A percentile compares a stretch with the other conserved stretches of the same genome.
These are phyloP conservation scores for Kuraishia ogatae DNA, from an alignment of 805 yeast species.

Conservation along the genomic window DNA sequence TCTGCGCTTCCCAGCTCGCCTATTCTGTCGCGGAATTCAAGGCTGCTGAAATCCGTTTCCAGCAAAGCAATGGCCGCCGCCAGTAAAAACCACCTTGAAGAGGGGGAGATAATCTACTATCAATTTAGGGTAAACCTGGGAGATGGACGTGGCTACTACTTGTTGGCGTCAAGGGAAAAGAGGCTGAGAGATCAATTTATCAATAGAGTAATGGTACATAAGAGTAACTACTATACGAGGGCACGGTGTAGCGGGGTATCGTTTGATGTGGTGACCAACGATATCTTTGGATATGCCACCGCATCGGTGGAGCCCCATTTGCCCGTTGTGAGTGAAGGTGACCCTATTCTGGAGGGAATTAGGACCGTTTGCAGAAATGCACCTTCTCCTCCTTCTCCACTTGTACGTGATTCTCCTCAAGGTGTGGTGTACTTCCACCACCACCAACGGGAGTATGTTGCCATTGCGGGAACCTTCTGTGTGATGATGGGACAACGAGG, in stretches of 20 bases:
- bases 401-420: slow-evolving; percentile 25
- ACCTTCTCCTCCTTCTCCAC: slow-evolving; percentile 8
- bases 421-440: slow-evolving; percentile 38
- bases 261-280: not conserved
- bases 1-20: slow-evolving; percentile 4
- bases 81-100: not conserved
- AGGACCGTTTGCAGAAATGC: not conserved
- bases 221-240: not conserved
- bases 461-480: slow-evolving; percentile 60
- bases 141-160: not conserved
- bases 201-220: not conserved
- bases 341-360: not conserved
- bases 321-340: not conserved
- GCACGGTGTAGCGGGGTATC: not conserved
- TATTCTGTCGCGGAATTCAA: not conserved
- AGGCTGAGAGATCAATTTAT: not conserved
- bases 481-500: slow-evolving; percentile 42
- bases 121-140: not conserved
- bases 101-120: not conserved
- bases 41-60: not conserved
- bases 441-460: slow-evolving; percentile 33
- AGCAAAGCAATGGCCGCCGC: not conserved
- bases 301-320: not conserved
- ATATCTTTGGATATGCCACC: not conserved
- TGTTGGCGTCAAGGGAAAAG: not conserved